Percentiles rank a stretch among this genome's conserved stretches.
phyloP scores from a whole-genome alignment of 345 rosid species.

The Raphanus sativus region DNA sequence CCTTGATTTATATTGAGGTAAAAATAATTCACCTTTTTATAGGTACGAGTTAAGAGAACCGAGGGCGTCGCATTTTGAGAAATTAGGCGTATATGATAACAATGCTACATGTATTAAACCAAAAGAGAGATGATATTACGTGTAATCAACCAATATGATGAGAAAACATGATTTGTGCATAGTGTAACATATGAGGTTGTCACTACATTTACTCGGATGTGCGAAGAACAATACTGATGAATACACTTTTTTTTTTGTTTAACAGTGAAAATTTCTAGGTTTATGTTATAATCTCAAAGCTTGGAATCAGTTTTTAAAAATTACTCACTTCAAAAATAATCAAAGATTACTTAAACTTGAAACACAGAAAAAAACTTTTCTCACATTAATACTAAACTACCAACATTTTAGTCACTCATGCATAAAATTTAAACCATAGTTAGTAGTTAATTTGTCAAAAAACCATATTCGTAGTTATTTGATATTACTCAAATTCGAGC shows the following conservation, averaged over 20 bases:
- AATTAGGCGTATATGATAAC: no score
- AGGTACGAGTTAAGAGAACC: no score
- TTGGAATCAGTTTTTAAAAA: not conserved
- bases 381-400: not conserved
- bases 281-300: not conserved
- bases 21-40: no score
- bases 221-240: not conserved
- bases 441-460: not conserved
- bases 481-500: not conserved
- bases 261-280: not conserved
- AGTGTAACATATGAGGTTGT: not conserved
- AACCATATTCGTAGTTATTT: not conserved
- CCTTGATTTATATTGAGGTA: no score
- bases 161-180: not conserved
- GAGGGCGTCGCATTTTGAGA: no score
- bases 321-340: not conserved
- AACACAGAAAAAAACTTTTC: not conserved
- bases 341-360: not conserved
- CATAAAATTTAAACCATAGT: not conserved
- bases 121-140: not conserved
- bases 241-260: not conserved
- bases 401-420: not conserved
- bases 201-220: not conserved
- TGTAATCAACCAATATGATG: not conserved
- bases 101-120: no score